A percentile compares a stretch with the other conserved stretches of the same genome.
Conservation (phyloP, 176 grass and related monocot species). For the Secale cereale region DNA sequence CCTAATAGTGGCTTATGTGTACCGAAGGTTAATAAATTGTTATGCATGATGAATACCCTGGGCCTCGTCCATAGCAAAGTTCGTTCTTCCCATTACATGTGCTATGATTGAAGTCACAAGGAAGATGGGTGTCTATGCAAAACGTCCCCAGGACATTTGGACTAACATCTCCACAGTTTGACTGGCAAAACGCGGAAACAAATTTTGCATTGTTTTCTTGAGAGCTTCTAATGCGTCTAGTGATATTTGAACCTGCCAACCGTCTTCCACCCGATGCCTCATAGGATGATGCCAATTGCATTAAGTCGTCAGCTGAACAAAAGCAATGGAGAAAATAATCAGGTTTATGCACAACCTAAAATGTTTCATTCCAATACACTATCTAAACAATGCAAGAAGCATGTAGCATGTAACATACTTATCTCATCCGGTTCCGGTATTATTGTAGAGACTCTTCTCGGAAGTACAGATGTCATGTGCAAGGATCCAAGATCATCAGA, state of each 20-base stretch:
- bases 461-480: slow-evolving; percentile 34
- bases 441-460: slow-evolving; percentile 74
- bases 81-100: slow-evolving; percentile 99
- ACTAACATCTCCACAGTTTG: slow-evolving; percentile 99
- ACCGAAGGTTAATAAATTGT: neutral
- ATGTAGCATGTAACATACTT: slow-evolving; percentile 44
- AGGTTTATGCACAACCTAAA: neutral
- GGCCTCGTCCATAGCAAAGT: slow-evolving; percentile 90
- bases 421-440: slow-evolving; percentile 78
- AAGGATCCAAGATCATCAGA: slow-evolving; percentile 28
- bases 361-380: slow-evolving; percentile 14
- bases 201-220: slow-evolving; percentile 57
- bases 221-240: slow-evolving; percentile 61
- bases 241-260: slow-evolving; percentile 57
- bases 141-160: slow-evolving; percentile 95
- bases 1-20: neutral
- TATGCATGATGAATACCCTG: slow-evolving; percentile 56
- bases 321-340: slow-evolving; percentile 18
- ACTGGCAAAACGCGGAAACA: slow-evolving; percentile 96
- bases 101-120: slow-evolving; percentile 96
- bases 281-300: slow-evolving; percentile 73
- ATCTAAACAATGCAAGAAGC: neutral
- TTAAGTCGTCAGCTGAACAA: slow-evolving; percentile 66
- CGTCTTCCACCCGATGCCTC: slow-evolving; percentile 72
- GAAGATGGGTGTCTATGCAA: slow-evolving; percentile 88